Base-by-base conservation (phyloP, 2,329 filamentous ascomycete genomes). In the Diplodia scrobiculata region DNA sequence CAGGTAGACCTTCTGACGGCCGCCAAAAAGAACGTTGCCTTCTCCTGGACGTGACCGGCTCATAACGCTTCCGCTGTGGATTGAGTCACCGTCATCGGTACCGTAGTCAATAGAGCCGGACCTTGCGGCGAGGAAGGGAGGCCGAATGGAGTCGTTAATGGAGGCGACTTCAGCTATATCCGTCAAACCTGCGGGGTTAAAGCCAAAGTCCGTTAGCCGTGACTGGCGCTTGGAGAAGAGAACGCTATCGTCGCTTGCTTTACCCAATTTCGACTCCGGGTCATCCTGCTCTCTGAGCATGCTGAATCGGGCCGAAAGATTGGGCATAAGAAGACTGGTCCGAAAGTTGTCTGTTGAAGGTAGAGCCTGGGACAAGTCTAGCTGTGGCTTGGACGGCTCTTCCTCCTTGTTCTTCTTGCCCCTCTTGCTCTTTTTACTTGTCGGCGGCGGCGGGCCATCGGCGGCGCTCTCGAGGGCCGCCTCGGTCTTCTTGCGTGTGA, bases 261-360 rank as follows among this genome's bases (percentile, higher is more conserved):
- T 97, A 67, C 94, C 94, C 36, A 97, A 84, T 76, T 92, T 90
- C 1, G 92, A 94, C 68, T 83, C 89, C 0, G 94, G 94, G 73
- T 97, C 92, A 75, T 97, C 93, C 76, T 97, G 94, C 77, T 97
- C 94, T 72, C 92, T 84, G 36, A 98, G 82, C 94, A 98, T 98
- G 71, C 94, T 98, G 77, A 99, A 99, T 6, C 95, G 88, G 13
- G 93, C 92, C 0, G 94, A 98, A 4, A 99, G 84, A 50, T 93
- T 94, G 0, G 92, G 93, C 94, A 99, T 96, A 68, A 99, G 83
- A 67, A 99, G 81, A 82, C 95, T 98, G 3, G 95, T 99, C 66
- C 95, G 87, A 78, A 99, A 98, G 74, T 98, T 89, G 77, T 98
- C 92, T 54, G 82, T 88, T 0, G 92, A 84, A 1, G 95, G 95